Evolutionary conservation across 1,284 basidiomycete genomes (phyloP).

Genomic region (Neolentinus lepideus): DNA sequence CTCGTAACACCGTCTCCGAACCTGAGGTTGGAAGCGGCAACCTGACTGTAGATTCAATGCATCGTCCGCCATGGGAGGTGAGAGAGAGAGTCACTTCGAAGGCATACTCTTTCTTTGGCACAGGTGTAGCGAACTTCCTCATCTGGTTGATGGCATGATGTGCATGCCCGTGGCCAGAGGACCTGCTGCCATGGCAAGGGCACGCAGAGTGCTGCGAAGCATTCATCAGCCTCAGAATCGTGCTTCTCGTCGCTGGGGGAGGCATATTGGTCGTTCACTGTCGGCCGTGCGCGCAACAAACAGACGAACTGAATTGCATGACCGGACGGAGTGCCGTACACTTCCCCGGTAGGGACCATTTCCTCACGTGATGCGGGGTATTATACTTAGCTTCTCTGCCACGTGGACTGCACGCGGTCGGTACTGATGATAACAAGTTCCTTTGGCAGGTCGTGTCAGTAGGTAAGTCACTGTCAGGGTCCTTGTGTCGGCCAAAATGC

Average conservation of each 20-base stretch:
- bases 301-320: background rate
- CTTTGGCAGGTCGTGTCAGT: background rate
- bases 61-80: background rate
- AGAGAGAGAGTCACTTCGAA: constrained; percentile 72
- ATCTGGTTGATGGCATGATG: constrained; percentile 50
- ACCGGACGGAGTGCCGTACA: constrained; percentile 4
- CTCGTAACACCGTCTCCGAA: constrained; percentile 87
- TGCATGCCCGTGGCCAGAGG: constrained; percentile 29
- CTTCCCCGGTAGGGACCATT: constrained; percentile 12
- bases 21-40: constrained; percentile 86
- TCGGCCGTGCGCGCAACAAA: constrained; percentile 4
- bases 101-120: constrained; percentile 90
- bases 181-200: constrained; percentile 63
- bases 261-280: constrained; percentile 41
- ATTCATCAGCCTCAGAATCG: constrained; percentile 64
- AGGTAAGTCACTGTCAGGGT: no score
- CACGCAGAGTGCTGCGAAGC: constrained; percentile 66
- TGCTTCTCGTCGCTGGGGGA: constrained; percentile 32
- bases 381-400: background rate
- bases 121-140: constrained; percentile 79
- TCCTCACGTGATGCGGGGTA: background rate
- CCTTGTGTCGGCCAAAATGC: background rate
- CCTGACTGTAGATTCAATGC: constrained; percentile 32
- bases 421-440: background rate
- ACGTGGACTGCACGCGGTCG: background rate